Base-by-base conservation (phyloP, 2,329 filamentous ascomycete genomes). In the Orbilia oligospora region DNA sequence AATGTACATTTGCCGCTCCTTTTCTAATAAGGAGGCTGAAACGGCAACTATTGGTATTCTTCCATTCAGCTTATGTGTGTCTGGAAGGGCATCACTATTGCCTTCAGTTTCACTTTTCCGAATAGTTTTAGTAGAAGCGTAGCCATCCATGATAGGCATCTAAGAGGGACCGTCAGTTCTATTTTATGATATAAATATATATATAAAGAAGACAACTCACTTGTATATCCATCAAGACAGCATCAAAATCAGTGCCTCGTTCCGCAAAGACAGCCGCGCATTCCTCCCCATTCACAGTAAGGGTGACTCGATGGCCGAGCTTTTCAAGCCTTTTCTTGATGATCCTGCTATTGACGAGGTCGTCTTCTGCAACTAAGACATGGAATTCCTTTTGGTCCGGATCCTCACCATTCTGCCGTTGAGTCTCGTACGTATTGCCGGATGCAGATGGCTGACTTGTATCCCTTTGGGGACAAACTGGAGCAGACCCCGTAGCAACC, bases 141-240 rank as follows among this genome's bases (percentile, higher is more conserved):
- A 87, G 14, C 94, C 94, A 82, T 97, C 93, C 3, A 97, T 92
- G 36, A 97, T 96, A 18, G 94, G 93, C 94, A 97, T 97, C 93
- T 97, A 69, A 55, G 12, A 1, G 20, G 1, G 20, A 1, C 51
- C 12, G 56, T 38, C 58, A 56, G 16, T 76, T 68, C 80, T 61
- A 53, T 68, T 33, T 20, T n/a, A 48, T 49, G 18, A 4, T 33
- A 51, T n/a, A 24, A 0, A 14, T 10, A 61, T 30, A 56, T 16
- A 20, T 10, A 61, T 30, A 53, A n/a, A 20, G 56, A 80, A 80
- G 9, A 55, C 18, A 27, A 84, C 89, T 84, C 83, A 94, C 93
- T 87, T 97, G 93, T 88, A 97, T 93, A 83, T 97, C 94, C 94
- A 97, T 97, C 80, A 97, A 87, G 58, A 97, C 87, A 4, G 93